These are phyloP conservation scores for Takashimella tepidaria DNA, from an alignment of 1,284 basidiomycete species.

Conservation along the genomic window DNA sequence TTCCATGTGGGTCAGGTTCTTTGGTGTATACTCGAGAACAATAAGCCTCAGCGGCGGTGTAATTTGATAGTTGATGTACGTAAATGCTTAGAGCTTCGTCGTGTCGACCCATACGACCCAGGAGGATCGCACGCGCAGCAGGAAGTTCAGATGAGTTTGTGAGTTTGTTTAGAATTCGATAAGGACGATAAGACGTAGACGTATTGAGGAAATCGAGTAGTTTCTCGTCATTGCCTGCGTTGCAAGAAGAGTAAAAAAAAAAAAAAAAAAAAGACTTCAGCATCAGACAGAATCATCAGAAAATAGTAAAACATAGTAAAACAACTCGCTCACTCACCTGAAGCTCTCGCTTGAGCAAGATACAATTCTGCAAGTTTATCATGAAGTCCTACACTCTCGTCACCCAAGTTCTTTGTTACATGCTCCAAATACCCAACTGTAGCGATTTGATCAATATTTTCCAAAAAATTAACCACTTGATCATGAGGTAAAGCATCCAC, in stretches of 20 bases:
- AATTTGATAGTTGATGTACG: constrained; percentile 77
- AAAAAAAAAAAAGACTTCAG: too few relatives aligned
- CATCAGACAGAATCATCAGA: too few relatives aligned
- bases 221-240: constrained; percentile 48
- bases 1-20: constrained; percentile 55
- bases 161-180: constrained; percentile 70
- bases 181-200: constrained; percentile 68
- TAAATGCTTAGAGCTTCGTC: constrained; percentile 90
- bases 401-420: constrained; percentile 68
- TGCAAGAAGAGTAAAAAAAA: too few relatives aligned
- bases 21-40: constrained; percentile 70
- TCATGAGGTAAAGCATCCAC: constrained; percentile 71
- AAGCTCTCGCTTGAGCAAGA: constrained; percentile 42
- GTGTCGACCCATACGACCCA: constrained; percentile 84
- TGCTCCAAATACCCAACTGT: constrained; percentile 82
- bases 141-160: constrained; percentile 58
- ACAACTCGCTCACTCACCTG: not conserved
- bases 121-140: constrained; percentile 81
- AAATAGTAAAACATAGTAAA: too few relatives aligned
- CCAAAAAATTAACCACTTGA: constrained; percentile 70
- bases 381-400: constrained; percentile 66
- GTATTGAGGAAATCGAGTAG: constrained; percentile 71
- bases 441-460: constrained; percentile 60
- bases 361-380: constrained; percentile 85
- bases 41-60: constrained; percentile 84